phyloP scores from a whole-genome alignment of 768 basidiomycete species.

The Tubosaeta sp. region DNA sequence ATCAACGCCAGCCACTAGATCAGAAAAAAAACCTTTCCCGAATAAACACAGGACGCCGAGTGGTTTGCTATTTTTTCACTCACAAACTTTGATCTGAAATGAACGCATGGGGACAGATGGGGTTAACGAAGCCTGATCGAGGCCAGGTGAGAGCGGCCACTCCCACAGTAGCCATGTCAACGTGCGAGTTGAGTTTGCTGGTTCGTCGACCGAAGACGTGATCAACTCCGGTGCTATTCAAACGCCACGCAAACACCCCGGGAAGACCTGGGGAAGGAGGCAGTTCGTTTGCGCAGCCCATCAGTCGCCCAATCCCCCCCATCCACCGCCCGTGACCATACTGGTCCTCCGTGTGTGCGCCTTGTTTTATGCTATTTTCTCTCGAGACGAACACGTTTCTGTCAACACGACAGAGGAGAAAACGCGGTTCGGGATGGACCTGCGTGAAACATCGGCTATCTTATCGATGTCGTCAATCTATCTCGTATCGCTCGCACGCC shows the following conservation, averaged over 20 bases:
- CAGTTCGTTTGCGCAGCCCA: slow-evolving; percentile 5
- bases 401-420: neutral
- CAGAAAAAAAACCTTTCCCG: neutral
- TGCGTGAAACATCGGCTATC: slow-evolving; percentile 9
- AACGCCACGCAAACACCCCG: slow-evolving; percentile 9
- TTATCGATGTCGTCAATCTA: slow-evolving; percentile 12
- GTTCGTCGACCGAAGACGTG: slow-evolving; percentile 1
- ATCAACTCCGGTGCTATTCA: neutral
- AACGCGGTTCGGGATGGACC: neutral
- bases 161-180: slow-evolving; percentile 19
- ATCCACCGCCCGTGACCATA: slow-evolving; percentile 1
- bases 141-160: neutral
- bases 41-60: neutral
- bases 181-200: slow-evolving; percentile 1
- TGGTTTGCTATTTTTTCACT: neutral
- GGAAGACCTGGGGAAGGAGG: neutral
- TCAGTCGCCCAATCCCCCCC: slow-evolving; percentile 5
- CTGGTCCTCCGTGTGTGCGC: neutral
- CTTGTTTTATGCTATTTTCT: neutral
- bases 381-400: neutral
- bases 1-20: neutral
- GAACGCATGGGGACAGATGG: neutral
- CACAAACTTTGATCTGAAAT: neutral
- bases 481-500: neutral
- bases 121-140: neutral